phyloP scores from a whole-genome alignment of 345 rosid genomes.

The Eucalyptus camaldulensis region DNA sequence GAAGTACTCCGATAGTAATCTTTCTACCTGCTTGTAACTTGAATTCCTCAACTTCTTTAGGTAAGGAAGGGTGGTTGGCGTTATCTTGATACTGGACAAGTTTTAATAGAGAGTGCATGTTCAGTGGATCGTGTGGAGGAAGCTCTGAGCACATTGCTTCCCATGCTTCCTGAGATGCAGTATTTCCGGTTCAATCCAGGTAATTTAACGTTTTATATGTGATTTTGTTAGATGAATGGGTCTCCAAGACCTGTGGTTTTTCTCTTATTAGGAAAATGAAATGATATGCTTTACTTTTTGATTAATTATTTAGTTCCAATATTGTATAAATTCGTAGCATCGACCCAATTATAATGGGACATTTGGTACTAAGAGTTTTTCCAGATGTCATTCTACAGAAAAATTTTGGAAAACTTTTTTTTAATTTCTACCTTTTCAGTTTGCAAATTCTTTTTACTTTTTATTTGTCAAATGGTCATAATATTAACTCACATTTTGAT shows the following conservation, averaged over 20 bases:
- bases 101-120: conserved; percentile 97
- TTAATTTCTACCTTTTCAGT: background rate
- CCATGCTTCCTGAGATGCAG: conserved; percentile 87
- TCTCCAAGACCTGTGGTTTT: background rate
- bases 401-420: background rate
- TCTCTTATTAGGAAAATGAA: background rate
- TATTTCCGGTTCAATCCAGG: conserved; percentile 96
- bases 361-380: background rate
- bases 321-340: background rate
- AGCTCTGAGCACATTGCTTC: conserved; percentile 89
- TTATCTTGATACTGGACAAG: conserved; percentile 95
- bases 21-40: background rate
- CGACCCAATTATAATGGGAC: background rate
- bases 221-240: background rate
- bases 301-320: background rate
- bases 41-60: conserved; percentile 16
- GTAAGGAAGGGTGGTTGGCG: conserved; percentile 98
- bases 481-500: background rate
- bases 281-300: background rate
- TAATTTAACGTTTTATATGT: background rate
- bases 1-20: background rate
- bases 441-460: background rate
- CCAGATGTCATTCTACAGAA: background rate
- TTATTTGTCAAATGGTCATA: background rate
- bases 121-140: conserved; percentile 98